phyloP scores from a whole-genome alignment of 805 yeast genomes.

The Starmerella sp. region DNA sequence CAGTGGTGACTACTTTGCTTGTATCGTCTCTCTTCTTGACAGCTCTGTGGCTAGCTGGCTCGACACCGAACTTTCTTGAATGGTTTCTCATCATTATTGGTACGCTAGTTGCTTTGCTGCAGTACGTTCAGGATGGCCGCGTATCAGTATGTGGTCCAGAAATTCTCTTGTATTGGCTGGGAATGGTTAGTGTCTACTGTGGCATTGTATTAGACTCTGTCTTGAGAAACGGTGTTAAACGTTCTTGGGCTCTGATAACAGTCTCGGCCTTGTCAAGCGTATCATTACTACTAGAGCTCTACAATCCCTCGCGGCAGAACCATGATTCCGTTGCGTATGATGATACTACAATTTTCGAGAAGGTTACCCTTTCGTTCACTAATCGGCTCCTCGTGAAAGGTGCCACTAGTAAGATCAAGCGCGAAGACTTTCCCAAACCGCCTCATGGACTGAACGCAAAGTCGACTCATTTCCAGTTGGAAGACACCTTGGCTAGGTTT shows the following conservation, averaged over 20 bases:
- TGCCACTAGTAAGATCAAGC: slow-evolving; percentile 7
- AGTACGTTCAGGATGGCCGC: slow-evolving; percentile 23
- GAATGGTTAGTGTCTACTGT: slow-evolving; percentile 10
- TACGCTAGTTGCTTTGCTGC: slow-evolving; percentile 11
- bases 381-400: slow-evolving; percentile 15
- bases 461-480: slow-evolving; percentile 11
- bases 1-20: slow-evolving; percentile 11
- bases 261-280: slow-evolving; percentile 5
- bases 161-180: slow-evolving; percentile 23
- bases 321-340: slow-evolving; percentile 11
- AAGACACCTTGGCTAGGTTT: slow-evolving; percentile 2
- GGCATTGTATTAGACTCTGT: slow-evolving; percentile 16
- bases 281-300: slow-evolving; percentile 10
- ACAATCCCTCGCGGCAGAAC: slow-evolving; percentile 1
- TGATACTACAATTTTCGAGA: slow-evolving; percentile 18
- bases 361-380: slow-evolving; percentile 18
- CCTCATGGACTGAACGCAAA: slow-evolving; percentile 20
- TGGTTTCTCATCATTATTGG: slow-evolving; percentile 9
- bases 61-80: slow-evolving; percentile 13
- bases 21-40: slow-evolving; percentile 13
- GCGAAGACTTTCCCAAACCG: slow-evolving; percentile 20
- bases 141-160: slow-evolving; percentile 21
- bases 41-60: neutral
- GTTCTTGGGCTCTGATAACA: neutral
- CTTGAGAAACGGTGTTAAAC: neutral